Conservation (phyloP, 208 protist genomes). For the Acanthamoeba polyphaga region DNA sequence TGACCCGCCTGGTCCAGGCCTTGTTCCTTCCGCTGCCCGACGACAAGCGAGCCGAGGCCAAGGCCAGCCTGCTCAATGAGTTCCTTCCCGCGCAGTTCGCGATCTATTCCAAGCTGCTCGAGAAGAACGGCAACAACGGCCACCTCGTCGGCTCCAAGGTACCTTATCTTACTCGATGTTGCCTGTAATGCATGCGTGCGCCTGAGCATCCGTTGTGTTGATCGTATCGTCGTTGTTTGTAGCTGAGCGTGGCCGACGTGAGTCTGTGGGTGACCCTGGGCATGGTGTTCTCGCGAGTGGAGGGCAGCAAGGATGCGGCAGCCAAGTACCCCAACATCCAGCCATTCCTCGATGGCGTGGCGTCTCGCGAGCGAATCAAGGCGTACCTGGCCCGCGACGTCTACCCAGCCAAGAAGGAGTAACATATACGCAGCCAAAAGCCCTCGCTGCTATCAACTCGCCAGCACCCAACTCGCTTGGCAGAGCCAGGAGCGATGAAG, state of each 20-base stretch:
- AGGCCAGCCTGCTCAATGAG: slow-evolving; percentile 4
- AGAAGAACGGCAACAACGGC: slow-evolving; percentile 60
- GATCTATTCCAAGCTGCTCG: neutral
- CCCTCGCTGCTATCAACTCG: too few relatives aligned
- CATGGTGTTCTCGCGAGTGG: neutral
- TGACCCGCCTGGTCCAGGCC: neutral
- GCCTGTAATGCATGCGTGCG: too few relatives aligned
- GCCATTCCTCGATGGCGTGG: neutral
- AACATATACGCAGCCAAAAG: too few relatives aligned
- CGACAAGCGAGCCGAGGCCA: neutral
- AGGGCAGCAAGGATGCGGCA: neutral
- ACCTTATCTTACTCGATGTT: too few relatives aligned
- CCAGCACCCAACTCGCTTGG: too few relatives aligned
- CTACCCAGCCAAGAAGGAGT: neutral
- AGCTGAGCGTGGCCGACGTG: slow-evolving; percentile 30
- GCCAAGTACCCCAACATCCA: neutral
- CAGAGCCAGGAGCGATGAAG: too few relatives aligned
- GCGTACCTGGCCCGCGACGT: slow-evolving; percentile 30
- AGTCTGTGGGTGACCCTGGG: neutral
- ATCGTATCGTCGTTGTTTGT: too few relatives aligned
- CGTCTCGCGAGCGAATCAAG: neutral
- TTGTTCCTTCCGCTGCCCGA: neutral
- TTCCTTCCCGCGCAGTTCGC: neutral
- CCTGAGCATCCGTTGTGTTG: too few relatives aligned
- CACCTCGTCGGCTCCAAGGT: slow-evolving; percentile 53